Evolutionary conservation across 225 moss, liverwort and hornwort species (phyloP).

Genomic region (Polytrichum formosum): DNA sequence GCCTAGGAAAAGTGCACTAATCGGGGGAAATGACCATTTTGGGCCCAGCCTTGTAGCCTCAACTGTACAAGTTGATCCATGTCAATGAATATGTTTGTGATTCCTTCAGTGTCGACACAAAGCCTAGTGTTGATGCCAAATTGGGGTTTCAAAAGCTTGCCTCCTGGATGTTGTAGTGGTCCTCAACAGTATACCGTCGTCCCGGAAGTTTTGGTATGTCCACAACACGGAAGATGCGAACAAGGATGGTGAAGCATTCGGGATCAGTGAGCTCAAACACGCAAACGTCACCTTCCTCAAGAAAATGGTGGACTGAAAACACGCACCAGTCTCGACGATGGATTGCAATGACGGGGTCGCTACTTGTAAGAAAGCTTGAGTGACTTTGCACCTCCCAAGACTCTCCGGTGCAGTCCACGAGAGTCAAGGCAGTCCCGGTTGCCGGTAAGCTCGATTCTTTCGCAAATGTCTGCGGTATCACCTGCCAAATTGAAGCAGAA

Average conservation of each 20-base stretch:
- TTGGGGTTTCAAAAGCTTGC: too few species aligned
- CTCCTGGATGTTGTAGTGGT: slow-evolving; percentile 21
- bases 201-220: slow-evolving; percentile 7
- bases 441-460: neutral
- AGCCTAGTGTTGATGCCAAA: too few species aligned
- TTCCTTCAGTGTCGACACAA: too few species aligned
- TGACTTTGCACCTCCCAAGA: slow-evolving; percentile 21
- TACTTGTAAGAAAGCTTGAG: neutral
- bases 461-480: neutral
- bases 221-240: slow-evolving; percentile 34
- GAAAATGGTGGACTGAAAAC: slow-evolving; percentile 27
- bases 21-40: too few species aligned
- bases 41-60: too few species aligned
- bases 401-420: slow-evolving; percentile 12
- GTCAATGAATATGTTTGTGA: too few species aligned
- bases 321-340: neutral
- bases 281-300: slow-evolving; percentile 41
- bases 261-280: slow-evolving; percentile 28
- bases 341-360: too few species aligned
- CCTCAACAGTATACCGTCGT: neutral
- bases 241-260: slow-evolving; percentile 15
- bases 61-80: too few species aligned
- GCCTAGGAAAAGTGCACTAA: too few species aligned
- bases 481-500: neutral
- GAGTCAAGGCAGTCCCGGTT: neutral